A percentile compares a stretch with the other conserved stretches of the same genome.
Evolutionary conservation across 208 protist species (phyloP).

Genomic region (Tritrichomonas foetus): DNA sequence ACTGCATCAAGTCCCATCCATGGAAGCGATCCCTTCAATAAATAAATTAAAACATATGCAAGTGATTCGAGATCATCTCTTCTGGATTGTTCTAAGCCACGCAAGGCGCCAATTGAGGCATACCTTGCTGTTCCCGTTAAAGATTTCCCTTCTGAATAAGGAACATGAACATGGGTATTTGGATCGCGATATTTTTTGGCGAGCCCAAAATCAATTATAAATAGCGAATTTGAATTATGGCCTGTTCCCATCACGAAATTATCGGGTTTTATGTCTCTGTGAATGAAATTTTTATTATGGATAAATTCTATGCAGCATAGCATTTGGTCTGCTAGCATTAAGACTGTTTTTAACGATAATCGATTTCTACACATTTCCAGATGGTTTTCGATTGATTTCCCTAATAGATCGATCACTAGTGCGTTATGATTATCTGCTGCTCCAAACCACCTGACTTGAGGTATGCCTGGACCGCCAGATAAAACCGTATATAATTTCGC

Average conservation of each 20-base stretch:
- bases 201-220: constrained; percentile 68
- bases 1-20: constrained; percentile 60
- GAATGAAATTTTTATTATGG: constrained; percentile 91
- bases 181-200: constrained; percentile 97
- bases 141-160: constrained; percentile 96
- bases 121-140: constrained; percentile 98
- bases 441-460: constrained; percentile 83
- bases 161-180: constrained; percentile 95
- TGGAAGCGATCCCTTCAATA: constrained; percentile 81
- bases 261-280: too few species aligned
- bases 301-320: constrained; percentile 76
- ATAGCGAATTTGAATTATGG: constrained; percentile 54
- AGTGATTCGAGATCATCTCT: constrained; percentile 74
- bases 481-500: constrained; percentile 81
- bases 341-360: constrained; percentile 88
- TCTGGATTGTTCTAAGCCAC: constrained; percentile 84
- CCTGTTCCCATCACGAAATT: constrained; percentile 95
- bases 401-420: constrained; percentile 97
- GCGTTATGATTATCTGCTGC: constrained; percentile 91
- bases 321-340: too few species aligned
- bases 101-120: constrained; percentile 96
- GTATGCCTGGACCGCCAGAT: constrained; percentile 79
- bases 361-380: constrained; percentile 73
- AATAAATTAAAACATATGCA: constrained; percentile 97
- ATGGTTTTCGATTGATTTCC: constrained; percentile 91